Evolutionary conservation across 257 asterid genomes (phyloP).

Genomic region (Nicotiana undulata): DNA sequence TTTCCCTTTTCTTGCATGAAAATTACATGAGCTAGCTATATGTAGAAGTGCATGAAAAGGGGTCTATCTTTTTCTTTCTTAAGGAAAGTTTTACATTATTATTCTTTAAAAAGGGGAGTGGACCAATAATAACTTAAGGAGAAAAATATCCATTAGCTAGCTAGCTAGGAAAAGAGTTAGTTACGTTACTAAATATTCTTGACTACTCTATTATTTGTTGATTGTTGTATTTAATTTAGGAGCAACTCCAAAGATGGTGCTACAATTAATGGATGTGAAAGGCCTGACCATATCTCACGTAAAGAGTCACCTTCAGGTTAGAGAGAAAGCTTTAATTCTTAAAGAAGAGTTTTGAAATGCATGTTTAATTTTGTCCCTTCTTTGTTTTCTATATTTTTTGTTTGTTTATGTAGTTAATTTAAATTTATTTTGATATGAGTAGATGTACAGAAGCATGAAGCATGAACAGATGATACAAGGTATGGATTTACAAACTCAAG

Average conservation of each 20-base stretch:
- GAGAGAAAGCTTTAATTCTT: not conserved
- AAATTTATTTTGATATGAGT: conserved; percentile 15
- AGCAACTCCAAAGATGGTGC: conserved; percentile 79
- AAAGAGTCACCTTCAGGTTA: conserved; percentile 84
- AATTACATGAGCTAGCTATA: not conserved
- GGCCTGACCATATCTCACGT: conserved; percentile 65
- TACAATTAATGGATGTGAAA: conserved; percentile 64
- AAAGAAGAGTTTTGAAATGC: not conserved
- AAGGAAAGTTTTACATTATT: no score
- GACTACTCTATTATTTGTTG: not conserved
- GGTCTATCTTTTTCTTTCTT: not conserved
- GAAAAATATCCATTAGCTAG: not conserved
- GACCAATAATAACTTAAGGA: not conserved
- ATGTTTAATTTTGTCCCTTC: not conserved
- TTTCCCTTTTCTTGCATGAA: not conserved
- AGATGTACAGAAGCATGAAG: conserved; percentile 76
- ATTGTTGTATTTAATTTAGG: conserved; percentile 22
- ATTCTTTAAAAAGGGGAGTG: not conserved
- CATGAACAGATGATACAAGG: conserved; percentile 59
- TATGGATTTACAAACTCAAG: conserved; percentile 9
- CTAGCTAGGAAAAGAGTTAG: no score
- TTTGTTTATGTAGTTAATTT: not conserved
- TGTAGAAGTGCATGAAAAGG: not conserved
- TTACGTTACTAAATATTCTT: not conserved
- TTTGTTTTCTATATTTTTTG: no score